Percentiles rank a stretch among this genome's conserved stretches.
Evolutionary conservation across 805 yeast genomes (phyloP).

Genomic region (Starmerella asiatica): DNA sequence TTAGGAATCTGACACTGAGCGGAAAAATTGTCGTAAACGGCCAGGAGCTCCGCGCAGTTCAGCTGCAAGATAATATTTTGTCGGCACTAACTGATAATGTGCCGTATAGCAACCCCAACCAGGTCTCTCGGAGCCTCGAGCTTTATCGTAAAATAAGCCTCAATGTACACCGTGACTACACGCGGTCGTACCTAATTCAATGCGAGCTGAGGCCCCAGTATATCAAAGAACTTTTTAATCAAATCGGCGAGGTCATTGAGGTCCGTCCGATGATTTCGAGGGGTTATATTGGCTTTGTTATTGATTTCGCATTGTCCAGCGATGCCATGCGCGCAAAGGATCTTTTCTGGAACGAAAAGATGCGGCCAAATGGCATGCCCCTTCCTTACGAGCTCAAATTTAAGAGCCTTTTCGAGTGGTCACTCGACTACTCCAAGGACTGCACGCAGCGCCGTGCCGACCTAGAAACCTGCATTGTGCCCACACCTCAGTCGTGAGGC

Average conservation of each 20-base stretch:
- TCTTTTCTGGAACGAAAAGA: slow-evolving; percentile 9
- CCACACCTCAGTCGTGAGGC: too few species aligned
- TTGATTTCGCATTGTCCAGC: slow-evolving; percentile 12
- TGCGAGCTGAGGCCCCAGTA: slow-evolving; percentile 4
- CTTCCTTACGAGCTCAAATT: slow-evolving; percentile 1
- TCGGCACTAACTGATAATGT: not conserved
- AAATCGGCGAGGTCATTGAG: slow-evolving; percentile 12
- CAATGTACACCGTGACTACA: not conserved
- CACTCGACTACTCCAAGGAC: slow-evolving; percentile 10
- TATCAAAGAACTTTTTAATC: slow-evolving; percentile 9
- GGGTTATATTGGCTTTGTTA: slow-evolving; percentile 13
- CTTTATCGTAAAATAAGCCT: not conserved
- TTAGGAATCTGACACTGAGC: not conserved
- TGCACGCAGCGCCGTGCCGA: slow-evolving; percentile 8
- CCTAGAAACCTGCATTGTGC: too few species aligned
- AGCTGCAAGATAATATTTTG: not conserved
- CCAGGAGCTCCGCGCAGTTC: not conserved
- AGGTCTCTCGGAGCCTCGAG: slow-evolving; percentile 4
- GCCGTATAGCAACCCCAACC: not conserved
- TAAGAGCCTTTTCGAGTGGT: slow-evolving; percentile 13
- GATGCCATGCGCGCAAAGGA: slow-evolving; percentile 16
- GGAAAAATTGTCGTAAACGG: slow-evolving; percentile 8
- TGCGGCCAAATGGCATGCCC: not conserved
- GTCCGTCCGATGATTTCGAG: slow-evolving; percentile 20
- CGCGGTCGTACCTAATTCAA: not conserved